A percentile compares a stretch with the other conserved stretches of the same genome.
These are phyloP conservation scores for Aureobasidium mangrovei DNA, from an alignment of 2,329 filamentous ascomycete genomes.

Conservation along the genomic window DNA sequence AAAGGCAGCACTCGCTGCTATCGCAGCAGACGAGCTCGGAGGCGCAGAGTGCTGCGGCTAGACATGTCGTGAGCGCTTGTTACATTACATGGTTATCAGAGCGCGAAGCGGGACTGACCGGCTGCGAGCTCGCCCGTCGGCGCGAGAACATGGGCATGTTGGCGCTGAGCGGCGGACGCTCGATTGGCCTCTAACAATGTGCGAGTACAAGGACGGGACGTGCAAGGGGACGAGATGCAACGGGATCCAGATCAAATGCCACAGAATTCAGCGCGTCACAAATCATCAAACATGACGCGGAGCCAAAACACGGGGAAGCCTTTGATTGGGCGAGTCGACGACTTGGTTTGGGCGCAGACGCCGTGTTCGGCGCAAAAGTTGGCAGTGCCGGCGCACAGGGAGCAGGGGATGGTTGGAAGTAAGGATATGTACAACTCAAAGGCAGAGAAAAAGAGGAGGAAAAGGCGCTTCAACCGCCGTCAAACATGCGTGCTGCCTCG, in stretches of 20 bases:
- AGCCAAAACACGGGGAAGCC: background rate
- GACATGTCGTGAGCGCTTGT: background rate
- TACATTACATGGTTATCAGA: background rate
- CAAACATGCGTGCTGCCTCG: too few species aligned
- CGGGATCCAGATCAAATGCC: background rate
- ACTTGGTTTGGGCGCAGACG: background rate
- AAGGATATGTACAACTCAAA: too few species aligned
- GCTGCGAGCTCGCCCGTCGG: conserved; percentile 22
- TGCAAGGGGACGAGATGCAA: background rate
- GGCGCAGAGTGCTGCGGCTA: conserved; percentile 35
- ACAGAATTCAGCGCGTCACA: conserved; percentile 7
- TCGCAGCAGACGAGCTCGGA: conserved; percentile 63
- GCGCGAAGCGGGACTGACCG: conserved; percentile 22
- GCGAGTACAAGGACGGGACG: conserved; percentile 8
- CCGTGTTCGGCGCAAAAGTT: background rate
- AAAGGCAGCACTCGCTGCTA: conserved; percentile 67
- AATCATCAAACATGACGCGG: conserved; percentile 6
- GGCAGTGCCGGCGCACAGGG: background rate
- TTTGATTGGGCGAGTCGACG: background rate
- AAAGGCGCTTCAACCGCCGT: too few species aligned
- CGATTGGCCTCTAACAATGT: conserved; percentile 4
- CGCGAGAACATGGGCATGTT: conserved; percentile 24
- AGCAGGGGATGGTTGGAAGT: background rate
- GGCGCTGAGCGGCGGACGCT: background rate
- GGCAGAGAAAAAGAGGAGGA: too few species aligned